Evolutionary conservation across 192 early-diverging fungal species (phyloP).

Genomic region (Entophlyctis luteolus): DNA sequence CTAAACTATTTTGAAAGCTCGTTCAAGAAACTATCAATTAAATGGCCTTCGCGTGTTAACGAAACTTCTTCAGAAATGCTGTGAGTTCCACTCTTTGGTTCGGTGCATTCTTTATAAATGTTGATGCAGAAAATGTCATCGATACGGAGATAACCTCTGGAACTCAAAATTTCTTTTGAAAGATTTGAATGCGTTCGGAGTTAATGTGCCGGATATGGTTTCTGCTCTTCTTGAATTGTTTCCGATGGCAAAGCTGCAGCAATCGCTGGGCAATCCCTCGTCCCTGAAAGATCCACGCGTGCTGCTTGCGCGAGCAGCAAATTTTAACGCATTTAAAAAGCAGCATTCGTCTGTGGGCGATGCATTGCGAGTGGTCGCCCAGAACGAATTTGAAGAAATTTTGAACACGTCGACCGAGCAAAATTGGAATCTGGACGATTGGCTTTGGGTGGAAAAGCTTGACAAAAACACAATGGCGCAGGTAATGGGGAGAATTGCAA

Average conservation of each 20-base stretch:
- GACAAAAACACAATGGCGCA: constrained; percentile 27
- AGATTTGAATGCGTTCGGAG: background rate
- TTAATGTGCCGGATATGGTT: constrained; percentile 12
- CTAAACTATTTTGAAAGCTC: constrained; percentile 18
- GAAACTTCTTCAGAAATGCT: background rate
- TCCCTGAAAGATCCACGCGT: background rate
- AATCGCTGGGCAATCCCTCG: background rate
- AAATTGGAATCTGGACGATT: constrained; percentile 30
- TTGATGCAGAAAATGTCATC: constrained; percentile 2
- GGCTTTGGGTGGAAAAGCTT: constrained; percentile 34
- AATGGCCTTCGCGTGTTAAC: background rate
- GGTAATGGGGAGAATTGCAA: background rate
- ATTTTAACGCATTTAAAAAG: background rate
- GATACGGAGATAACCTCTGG: background rate
- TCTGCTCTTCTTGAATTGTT: background rate
- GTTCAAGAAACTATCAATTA: constrained; percentile 17
- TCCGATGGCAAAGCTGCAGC: background rate
- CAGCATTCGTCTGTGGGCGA: background rate
- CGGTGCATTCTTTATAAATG: background rate
- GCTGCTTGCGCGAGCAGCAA: background rate
- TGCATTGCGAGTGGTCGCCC: constrained; percentile 8
- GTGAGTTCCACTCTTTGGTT: background rate
- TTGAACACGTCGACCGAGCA: background rate
- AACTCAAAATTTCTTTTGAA: background rate
- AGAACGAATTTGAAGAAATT: constrained; percentile 16